Percentiles rank a stretch among this genome's conserved stretches.
phyloP scores from a whole-genome alignment of 2,329 filamentous ascomycete genomes.

The Macrophomina pseudophaseolina region DNA sequence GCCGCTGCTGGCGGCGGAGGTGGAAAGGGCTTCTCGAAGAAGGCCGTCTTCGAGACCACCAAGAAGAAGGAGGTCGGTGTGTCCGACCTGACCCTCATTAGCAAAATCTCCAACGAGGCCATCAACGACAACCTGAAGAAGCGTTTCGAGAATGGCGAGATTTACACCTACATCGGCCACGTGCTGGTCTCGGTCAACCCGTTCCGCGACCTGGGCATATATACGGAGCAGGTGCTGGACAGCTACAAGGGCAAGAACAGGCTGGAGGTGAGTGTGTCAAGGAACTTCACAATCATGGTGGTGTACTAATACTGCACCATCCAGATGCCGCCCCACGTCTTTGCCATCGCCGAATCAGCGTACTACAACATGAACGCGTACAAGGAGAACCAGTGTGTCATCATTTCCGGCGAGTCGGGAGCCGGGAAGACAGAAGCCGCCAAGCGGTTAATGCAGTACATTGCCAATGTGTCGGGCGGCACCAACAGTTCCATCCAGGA shows the following conservation, averaged over 20 bases:
- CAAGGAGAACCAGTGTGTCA: constrained; percentile 98
- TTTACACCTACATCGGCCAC: constrained; percentile 99
- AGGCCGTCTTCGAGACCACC: constrained; percentile 91
- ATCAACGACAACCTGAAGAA: constrained; percentile 99
- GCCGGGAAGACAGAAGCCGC: constrained; percentile 98
- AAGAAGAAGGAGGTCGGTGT: constrained; percentile 99
- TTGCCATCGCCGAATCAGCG: constrained; percentile 91
- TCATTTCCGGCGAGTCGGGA: constrained; percentile 97
- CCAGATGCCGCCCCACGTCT: constrained; percentile 86
- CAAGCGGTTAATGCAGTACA: constrained; percentile 99
- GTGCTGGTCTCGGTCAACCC: constrained; percentile 99
- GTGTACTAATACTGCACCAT: constrained; percentile 18
- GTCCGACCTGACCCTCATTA: constrained; percentile 94
- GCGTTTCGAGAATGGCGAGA: constrained; percentile 94
- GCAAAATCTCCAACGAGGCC: constrained; percentile 98
- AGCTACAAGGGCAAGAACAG: constrained; percentile 97
- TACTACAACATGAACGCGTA: constrained; percentile 99
- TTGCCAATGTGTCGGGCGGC: constrained; percentile 93
- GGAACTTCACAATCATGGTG: not conserved
- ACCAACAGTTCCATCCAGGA: constrained; percentile 85
- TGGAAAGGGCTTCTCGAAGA: constrained; percentile 77
- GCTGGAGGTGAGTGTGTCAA: constrained; percentile 63
- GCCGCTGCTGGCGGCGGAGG: constrained; percentile 49
- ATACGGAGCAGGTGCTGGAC: constrained; percentile 90
- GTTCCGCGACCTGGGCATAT: constrained; percentile 96